Evolutionary conservation across 139 green algal genomes (phyloP), one percentile per base, ranked within the genome.

Genomic region (Pseudopediastrum boryanum): DNA sequence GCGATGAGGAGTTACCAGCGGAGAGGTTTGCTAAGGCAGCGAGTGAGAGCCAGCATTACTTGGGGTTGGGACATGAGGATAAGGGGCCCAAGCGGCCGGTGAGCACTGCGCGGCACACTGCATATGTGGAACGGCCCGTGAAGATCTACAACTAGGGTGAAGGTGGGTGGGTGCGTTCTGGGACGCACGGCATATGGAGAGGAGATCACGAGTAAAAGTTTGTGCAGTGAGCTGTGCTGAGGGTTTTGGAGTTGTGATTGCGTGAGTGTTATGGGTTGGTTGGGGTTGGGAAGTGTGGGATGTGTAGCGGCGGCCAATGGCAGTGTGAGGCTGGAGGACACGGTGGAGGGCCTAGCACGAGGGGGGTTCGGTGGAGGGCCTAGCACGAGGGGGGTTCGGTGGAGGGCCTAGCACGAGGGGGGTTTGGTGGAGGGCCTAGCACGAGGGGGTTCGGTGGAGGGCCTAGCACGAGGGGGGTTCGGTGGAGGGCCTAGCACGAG

Each of bases 51-150:
- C 23, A 44, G 48, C 35, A 83, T 23, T 96, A 91, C 76, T 82
- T 98, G 62, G 93, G 89, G 0, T 71, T 96, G 63, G 78, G 92
- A 56, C 93, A 97, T 58, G 86, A 92, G 35, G 92, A 97, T 74
- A 90, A 80, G n/a, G 75, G 77, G 2, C n/a, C 44, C 16, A 41
- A 35, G 64, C 29, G 64, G 41, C 75, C 75, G 3, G 31, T 78
- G 9, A 71, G 79, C 50, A 61, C n/a, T n/a, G n/a, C n/a, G 62
- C 36, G 29, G 31, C 23, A 69, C 41, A 25, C 42, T 59, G 35
- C 71, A 86, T 51, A 78, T 54, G 3, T 92, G 42, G 89, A 94
- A 75, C 88, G 88, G 39, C 79, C 90, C 3, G 80, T 94, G 65
- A 94, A 93, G 80, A 94, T 94, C 77, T 86, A 92, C 74, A 89